Conservation (phyloP, 2,329 filamentous ascomycete genomes). For the Blastomyces gilchristii region DNA sequence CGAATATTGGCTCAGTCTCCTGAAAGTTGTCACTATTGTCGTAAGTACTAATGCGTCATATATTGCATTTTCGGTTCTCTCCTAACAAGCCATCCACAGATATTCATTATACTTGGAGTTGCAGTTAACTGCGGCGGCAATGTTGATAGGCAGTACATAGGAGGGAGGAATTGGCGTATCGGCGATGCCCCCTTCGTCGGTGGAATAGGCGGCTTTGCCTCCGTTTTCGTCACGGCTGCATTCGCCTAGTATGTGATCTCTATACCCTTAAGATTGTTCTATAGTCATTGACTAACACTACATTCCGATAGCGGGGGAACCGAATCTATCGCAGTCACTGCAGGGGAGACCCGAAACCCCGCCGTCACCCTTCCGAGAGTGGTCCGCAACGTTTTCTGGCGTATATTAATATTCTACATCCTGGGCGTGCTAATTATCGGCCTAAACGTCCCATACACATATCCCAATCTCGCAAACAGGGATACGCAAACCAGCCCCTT, state of each 20-base stretch:
- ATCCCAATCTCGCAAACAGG: constrained; percentile 36
- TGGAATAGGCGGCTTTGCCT: constrained; percentile 56
- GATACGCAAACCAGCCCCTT: constrained; percentile 43
- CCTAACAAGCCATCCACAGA: constrained; percentile 22
- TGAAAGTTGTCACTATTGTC: constrained; percentile 35
- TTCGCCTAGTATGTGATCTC: constrained; percentile 43
- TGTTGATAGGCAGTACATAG: constrained; percentile 44
- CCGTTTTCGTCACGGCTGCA: constrained; percentile 52
- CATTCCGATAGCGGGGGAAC: constrained; percentile 41
- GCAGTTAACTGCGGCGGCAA: constrained; percentile 52
- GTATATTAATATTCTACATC: constrained; percentile 48
- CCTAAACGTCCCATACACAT: constrained; percentile 50
- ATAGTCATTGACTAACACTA: constrained; percentile 13
- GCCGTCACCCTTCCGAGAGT: constrained; percentile 51
- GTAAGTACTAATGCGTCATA: constrained; percentile 20
- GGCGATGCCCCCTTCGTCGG: constrained; percentile 54
- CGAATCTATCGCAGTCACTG: constrained; percentile 56
- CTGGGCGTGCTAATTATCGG: constrained; percentile 46
- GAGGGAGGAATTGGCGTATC: constrained; percentile 48
- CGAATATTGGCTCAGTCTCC: constrained; percentile 34
- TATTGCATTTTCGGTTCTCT: constrained; percentile 15
- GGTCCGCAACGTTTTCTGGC: constrained; percentile 57
- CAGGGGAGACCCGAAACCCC: constrained; percentile 55
- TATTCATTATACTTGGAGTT: constrained; percentile 55
- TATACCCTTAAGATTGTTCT: not conserved